phyloP scores from a whole-genome alignment of 164 flowering plant species.

The Santalum album region DNA sequence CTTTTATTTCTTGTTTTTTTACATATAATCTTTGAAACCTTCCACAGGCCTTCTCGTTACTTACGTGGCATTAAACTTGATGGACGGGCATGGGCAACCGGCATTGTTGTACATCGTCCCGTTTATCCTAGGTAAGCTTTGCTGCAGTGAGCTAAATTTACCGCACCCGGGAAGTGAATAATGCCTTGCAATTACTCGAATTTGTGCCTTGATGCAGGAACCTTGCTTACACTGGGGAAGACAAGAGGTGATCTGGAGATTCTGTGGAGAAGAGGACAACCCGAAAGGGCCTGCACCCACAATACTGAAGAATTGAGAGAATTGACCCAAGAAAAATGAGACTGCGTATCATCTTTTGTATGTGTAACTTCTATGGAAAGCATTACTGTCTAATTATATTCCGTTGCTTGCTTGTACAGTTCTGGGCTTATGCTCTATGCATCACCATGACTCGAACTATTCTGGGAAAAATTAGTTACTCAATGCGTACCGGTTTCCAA shows the following conservation, averaged over 20 bases:
- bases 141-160: neutral
- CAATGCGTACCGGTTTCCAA: no score
- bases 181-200: no score
- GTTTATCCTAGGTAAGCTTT: constrained; percentile 61
- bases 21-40: neutral
- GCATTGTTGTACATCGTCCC: constrained; percentile 93
- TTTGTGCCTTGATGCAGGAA: constrained; percentile 34
- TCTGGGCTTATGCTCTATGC: no score
- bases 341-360: neutral
- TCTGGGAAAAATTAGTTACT: no score
- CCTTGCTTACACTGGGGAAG: constrained; percentile 49
- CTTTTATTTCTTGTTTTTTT: neutral
- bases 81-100: constrained; percentile 98
- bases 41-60: constrained; percentile 75
- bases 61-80: constrained; percentile 78
- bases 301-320: constrained; percentile 18
- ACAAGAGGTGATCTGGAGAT: constrained; percentile 55
- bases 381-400: no score
- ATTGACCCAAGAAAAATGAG: constrained; percentile 7
- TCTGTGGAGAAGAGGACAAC: constrained; percentile 71
- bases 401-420: no score
- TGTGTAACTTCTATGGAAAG: no score
- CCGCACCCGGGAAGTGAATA: neutral
- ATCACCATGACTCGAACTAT: no score
- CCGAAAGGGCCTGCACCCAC: constrained; percentile 65